These are phyloP conservation scores for Ceratocystis papillata DNA, from an alignment of 2,329 filamentous ascomycete genomes.

Conservation along the genomic window DNA sequence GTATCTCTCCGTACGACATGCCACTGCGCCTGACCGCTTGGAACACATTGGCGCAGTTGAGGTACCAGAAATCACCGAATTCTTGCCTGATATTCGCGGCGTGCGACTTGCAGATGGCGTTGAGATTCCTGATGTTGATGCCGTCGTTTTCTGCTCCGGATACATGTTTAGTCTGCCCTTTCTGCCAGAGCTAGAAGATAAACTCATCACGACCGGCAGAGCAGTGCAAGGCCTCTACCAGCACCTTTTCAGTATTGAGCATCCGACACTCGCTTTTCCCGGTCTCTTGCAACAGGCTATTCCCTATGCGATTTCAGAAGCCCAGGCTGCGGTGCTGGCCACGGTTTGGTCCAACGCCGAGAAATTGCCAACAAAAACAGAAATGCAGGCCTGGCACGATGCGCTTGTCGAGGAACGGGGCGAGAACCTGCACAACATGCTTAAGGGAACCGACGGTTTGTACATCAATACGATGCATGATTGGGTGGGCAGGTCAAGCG, in stretches of 20 bases:
- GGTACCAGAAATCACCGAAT: conserved; percentile 49
- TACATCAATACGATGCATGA: conserved; percentile 60
- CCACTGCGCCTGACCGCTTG: conserved; percentile 38
- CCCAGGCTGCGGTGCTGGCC: conserved; percentile 65
- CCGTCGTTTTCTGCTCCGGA: conserved; percentile 76
- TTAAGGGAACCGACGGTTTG: conserved; percentile 49
- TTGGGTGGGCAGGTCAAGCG: conserved; percentile 45
- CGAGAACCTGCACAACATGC: conserved; percentile 40
- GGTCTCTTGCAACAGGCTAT: conserved; percentile 71
- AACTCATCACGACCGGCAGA: conserved; percentile 56
- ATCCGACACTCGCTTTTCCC: conserved; percentile 69
- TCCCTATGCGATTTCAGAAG: conserved; percentile 73
- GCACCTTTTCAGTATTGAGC: conserved; percentile 63
- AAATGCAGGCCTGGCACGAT: conserved; percentile 62
- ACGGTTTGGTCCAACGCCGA: conserved; percentile 66
- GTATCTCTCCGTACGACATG: conserved; percentile 51
- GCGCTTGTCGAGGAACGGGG: conserved; percentile 42
- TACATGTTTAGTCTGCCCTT: conserved; percentile 83
- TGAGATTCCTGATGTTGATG: conserved; percentile 58
- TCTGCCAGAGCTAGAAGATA: conserved; percentile 36
- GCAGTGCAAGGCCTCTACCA: conserved; percentile 64
- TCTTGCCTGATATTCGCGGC: conserved; percentile 42
- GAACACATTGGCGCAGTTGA: conserved; percentile 40
- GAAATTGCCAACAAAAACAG: conserved; percentile 46
- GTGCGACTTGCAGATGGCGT: conserved; percentile 57